Evolutionary conservation across 768 basidiomycete genomes (phyloP), one percentile per base, ranked within the genome.

Genomic region (Russula olivacea): DNA sequence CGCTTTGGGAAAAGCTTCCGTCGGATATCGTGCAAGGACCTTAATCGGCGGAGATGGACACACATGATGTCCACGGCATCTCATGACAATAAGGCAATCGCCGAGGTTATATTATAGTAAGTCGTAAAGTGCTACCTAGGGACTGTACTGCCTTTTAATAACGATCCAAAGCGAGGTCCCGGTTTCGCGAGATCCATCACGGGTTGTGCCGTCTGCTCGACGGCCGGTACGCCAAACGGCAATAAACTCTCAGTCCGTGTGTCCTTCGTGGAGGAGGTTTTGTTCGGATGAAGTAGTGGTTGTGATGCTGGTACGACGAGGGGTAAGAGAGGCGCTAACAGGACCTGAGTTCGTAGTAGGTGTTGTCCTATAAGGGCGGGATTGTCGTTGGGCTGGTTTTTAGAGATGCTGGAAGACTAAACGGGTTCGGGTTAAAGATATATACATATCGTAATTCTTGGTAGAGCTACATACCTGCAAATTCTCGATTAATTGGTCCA

Each of bases 101-200:
- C 12, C 36, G 36, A 36, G 36, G 36, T 10, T 36, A 36, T 11
- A 59, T 61, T 48, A 58, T 17, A 40, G 60, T 58, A 34, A 47
- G 59, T 38, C 12, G 49, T 58, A 55, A 64, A 49, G 63, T 69
- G 71, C 56, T 70, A 69, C 45, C 64, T 52, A 54, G 45, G 28
- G 45, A 53, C 43, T 64, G 74, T 72, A 67, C 75, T 79, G 57
- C 82, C 86, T 61, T 89, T 78, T 61, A 91, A 78, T 51, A 93
- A 74, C 70, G 91, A 76, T 17, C 88, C 88, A 74, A 93, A 90
- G 61, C 91, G 79, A 48, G 87, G 79, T 45, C 85, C 84, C 19
- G 89, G 83, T 66, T 87, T 89, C 23, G 84, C 86, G 36, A 88
- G 72, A 43, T 86, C 82, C 48, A 90, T 70, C 32, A 83, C 81